These are phyloP conservation scores for Syzygium oleosum DNA, from an alignment of 345 rosid genomes.

Conservation along the genomic window DNA sequence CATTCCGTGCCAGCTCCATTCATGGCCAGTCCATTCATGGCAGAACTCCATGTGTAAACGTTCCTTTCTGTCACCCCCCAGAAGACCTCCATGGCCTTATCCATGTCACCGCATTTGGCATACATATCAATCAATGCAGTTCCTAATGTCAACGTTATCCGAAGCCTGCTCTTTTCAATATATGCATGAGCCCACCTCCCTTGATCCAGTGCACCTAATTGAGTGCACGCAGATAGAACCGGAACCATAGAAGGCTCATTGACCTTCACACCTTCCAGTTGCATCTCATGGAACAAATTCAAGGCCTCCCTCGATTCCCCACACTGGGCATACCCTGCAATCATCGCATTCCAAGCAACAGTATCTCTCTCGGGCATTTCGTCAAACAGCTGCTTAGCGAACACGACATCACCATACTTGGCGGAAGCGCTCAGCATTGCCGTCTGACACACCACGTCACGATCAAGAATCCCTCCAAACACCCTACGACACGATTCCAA, in stretches of 20 bases:
- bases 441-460: slow-evolving; percentile 52
- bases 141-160: slow-evolving; percentile 36
- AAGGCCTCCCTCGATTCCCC: slow-evolving; percentile 40
- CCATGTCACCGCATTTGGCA: slow-evolving; percentile 49
- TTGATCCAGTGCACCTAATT: slow-evolving; percentile 47
- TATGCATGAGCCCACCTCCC: slow-evolving; percentile 64
- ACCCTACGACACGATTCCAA: slow-evolving; percentile 29
- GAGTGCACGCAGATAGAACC: slow-evolving; percentile 53
- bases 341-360: slow-evolving; percentile 54
- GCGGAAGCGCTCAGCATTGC: slow-evolving; percentile 59
- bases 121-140: slow-evolving; percentile 58
- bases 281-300: slow-evolving; percentile 49
- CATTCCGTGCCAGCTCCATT: slow-evolving; percentile 38
- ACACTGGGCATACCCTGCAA: slow-evolving; percentile 43
- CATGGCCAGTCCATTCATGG: slow-evolving; percentile 51
- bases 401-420: slow-evolving; percentile 38
- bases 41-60: slow-evolving; percentile 54
- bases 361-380: slow-evolving; percentile 46
- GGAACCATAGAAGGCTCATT: slow-evolving; percentile 48
- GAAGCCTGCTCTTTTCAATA: slow-evolving; percentile 39
- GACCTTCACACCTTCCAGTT: slow-evolving; percentile 43
- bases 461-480: slow-evolving; percentile 24
- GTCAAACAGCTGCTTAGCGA: slow-evolving; percentile 45
- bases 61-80: slow-evolving; percentile 45
- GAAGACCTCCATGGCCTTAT: slow-evolving; percentile 47